Evolutionary conservation across 257 asterid species (phyloP).

Genomic region (Plantago elongata): DNA sequence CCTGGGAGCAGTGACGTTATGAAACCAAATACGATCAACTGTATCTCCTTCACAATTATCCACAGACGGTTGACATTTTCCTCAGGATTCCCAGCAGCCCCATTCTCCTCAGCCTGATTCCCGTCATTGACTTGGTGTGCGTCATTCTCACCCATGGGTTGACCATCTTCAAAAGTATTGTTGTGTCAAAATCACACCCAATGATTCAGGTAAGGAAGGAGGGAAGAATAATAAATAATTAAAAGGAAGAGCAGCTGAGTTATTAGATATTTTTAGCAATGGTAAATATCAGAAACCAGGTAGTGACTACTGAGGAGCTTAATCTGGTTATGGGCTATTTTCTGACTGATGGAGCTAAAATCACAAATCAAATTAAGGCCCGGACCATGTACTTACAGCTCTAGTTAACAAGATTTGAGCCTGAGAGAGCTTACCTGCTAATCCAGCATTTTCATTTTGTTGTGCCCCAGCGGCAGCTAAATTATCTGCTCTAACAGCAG

Average conservation of each 20-base stretch:
- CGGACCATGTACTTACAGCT: background rate
- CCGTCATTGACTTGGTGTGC: slow-evolving; percentile 39
- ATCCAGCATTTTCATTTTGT: slow-evolving; percentile 57
- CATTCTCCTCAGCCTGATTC: slow-evolving; percentile 46
- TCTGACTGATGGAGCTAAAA: too few species aligned
- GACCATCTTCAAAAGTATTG: slow-evolving; percentile 45
- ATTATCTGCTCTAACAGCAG: slow-evolving; percentile 60
- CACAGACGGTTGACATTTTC: slow-evolving; percentile 68
- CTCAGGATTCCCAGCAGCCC: slow-evolving; percentile 37
- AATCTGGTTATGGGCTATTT: too few species aligned
- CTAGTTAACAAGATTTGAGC: background rate
- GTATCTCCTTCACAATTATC: slow-evolving; percentile 75
- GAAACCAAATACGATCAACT: slow-evolving; percentile 86
- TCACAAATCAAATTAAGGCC: slow-evolving; percentile 4
- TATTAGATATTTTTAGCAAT: background rate
- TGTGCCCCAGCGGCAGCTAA: slow-evolving; percentile 51
- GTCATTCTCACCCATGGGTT: slow-evolving; percentile 46
- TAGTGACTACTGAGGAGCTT: background rate
- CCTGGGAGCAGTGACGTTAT: slow-evolving; percentile 93
- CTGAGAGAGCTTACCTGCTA: slow-evolving; percentile 42
- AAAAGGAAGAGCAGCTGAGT: background rate
- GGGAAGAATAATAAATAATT: too few species aligned
- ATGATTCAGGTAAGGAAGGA: background rate
- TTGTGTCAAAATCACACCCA: background rate
- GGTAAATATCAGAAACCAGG: background rate